Conservation (phyloP, 2,329 filamentous ascomycete genomes). For the Tolypocladium tropicale region DNA sequence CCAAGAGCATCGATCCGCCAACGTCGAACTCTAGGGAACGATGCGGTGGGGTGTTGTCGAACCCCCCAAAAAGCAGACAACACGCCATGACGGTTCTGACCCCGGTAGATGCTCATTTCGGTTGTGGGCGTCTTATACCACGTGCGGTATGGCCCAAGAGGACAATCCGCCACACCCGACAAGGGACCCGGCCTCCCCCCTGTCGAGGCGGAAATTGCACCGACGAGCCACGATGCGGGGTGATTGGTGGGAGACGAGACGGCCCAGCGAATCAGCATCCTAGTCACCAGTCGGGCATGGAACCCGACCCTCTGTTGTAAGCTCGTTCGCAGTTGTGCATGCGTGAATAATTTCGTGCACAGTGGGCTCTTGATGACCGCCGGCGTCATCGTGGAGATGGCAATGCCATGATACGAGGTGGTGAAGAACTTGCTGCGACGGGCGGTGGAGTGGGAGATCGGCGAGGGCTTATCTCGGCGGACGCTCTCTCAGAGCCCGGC, state of each 20-base stretch:
- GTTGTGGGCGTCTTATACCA: not conserved
- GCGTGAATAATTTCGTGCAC: not conserved
- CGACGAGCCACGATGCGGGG: not conserved
- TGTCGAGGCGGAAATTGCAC: slow-evolving; percentile 2
- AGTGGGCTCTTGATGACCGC: not conserved
- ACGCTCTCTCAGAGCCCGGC: not conserved
- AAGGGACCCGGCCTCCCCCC: not conserved
- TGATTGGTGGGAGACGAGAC: not conserved
- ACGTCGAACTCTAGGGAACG: not conserved
- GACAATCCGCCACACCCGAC: not conserved
- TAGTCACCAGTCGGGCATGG: not conserved
- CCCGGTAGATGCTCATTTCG: not conserved
- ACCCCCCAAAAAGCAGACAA: not conserved
- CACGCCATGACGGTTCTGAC: not conserved
- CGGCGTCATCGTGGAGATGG: not conserved
- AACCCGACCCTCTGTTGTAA: too few species aligned
- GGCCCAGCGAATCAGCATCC: not conserved
- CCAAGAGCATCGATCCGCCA: not conserved
- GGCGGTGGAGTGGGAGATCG: not conserved
- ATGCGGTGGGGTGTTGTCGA: not conserved
- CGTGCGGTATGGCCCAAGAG: not conserved
- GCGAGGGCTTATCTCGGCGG: not conserved
- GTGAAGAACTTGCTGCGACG: not conserved
- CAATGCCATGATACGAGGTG: not conserved
- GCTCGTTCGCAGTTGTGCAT: not conserved